Percentiles rank a stretch among this genome's conserved stretches.
Conservation (phyloP, 2,329 filamentous ascomycete species). For the Colletotrichum camelliae region DNA sequence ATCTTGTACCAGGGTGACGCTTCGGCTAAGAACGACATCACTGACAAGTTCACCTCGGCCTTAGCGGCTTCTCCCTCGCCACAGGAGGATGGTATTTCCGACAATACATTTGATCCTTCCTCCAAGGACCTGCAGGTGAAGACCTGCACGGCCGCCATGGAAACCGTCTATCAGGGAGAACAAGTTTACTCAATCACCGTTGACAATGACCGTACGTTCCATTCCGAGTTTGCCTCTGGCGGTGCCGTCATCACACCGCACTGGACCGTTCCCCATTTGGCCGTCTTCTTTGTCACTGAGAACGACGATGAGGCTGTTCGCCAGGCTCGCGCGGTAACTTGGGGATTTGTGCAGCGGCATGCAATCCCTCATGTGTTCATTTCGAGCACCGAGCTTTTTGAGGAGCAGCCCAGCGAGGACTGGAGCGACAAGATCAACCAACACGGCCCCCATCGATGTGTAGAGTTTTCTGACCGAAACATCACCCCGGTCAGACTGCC, state of each 20-base stretch:
- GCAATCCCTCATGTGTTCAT: slow-evolving; percentile 53
- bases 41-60: slow-evolving; percentile 54
- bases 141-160: slow-evolving; percentile 47
- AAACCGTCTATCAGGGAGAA: slow-evolving; percentile 28
- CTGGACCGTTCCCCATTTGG: slow-evolving; percentile 55
- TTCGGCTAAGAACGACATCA: slow-evolving; percentile 43
- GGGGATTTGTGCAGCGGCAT: slow-evolving; percentile 53
- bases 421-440: slow-evolving; percentile 43
- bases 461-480: slow-evolving; percentile 43
- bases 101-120: neutral
- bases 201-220: slow-evolving; percentile 41
- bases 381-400: slow-evolving; percentile 46
- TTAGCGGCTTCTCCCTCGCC: slow-evolving; percentile 42
- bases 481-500: slow-evolving; percentile 45
- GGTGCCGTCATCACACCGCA: slow-evolving; percentile 44
- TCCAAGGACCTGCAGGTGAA: slow-evolving; percentile 46
- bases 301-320: slow-evolving; percentile 42
- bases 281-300: slow-evolving; percentile 53
- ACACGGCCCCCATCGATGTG: slow-evolving; percentile 51
- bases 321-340: slow-evolving; percentile 45
- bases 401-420: slow-evolving; percentile 33
- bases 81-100: slow-evolving; percentile 4
- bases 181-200: slow-evolving; percentile 42
- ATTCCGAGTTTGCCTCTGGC: slow-evolving; percentile 39
- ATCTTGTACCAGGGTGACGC: slow-evolving; percentile 55